Base-by-base conservation (phyloP, 1,139 yeast genomes). In the Candida glucosophila region DNA sequence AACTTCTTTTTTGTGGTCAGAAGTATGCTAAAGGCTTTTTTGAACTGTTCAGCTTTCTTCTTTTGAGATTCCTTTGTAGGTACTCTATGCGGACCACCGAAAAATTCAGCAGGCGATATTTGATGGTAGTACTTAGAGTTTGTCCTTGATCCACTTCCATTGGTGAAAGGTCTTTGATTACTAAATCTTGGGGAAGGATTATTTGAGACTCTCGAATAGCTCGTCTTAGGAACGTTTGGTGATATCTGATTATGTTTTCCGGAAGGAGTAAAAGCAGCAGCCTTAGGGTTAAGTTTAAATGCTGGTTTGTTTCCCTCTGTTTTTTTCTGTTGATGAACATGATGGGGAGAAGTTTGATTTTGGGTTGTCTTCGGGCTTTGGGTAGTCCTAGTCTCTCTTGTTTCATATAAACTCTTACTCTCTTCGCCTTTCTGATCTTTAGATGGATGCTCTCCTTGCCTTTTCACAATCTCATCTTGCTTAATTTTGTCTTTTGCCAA, bases 271-370 rank as follows among this genome's bases (percentile, higher is more conserved):
- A 81, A 80, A 0, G 78, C 63, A 5, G 78, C 74, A 2, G 86
- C 82, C 33, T 74, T 71, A 7, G 85, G 81, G 44, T 77, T 78
- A 47, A 78, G 71, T 49, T 73, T 77, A 54, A 77, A 78, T 4
- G 73, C 68, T 5, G 77, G 66, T 27, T 66, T 72, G n/a, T 54
- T 47, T 30, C 74, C 66, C 41, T 74, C 77, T 56, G 70, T 59
- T 44, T 70, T 69, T 47, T 59, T 67, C 37, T 50, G 52, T 14
- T 27, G 34, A n/a, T n/a, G n/a, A n/a, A n/a, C n/a, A n/a, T n/a
- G n/a, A n/a, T n/a, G n/a, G 12, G 25, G 26, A 13, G 12, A 7
- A 15, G 9, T 12, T 19, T 27, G 34, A 6, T 30, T 28, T 9
- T 29, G 27, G 22, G 17, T 29, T 15, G 17, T 29, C 6, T 18